Conservation (phyloP, 202 grass and related monocot genomes). For the Musa balbisiana region DNA sequence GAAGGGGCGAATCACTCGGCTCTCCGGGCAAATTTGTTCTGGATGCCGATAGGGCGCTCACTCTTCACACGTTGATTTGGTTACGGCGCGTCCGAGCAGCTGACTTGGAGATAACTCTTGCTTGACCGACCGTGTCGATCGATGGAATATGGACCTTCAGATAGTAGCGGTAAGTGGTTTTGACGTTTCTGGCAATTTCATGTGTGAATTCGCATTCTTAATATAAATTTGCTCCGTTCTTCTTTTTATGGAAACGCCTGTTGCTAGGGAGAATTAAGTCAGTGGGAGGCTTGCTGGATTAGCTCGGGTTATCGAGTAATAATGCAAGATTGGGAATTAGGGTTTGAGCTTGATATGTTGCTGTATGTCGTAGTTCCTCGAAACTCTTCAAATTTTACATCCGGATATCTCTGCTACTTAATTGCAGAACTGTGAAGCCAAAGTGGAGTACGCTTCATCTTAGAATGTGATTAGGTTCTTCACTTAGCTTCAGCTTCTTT, state of each 20-base stretch:
- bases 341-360: background rate
- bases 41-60: too few species aligned
- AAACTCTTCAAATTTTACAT: background rate
- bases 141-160: slow-evolving; percentile 1
- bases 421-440: background rate
- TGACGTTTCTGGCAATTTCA: background rate
- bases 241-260: background rate
- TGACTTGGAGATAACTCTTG: too few species aligned
- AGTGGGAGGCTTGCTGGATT: background rate
- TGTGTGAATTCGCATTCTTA: too few species aligned
- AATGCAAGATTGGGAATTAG: background rate
- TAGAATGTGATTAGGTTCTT: too few species aligned
- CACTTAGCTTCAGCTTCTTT: too few species aligned
- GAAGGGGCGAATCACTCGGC: too few species aligned
- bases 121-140: too few species aligned
- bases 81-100: too few species aligned
- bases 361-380: background rate
- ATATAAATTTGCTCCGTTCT: background rate
- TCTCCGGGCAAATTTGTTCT: too few species aligned
- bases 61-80: too few species aligned
- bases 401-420: background rate
- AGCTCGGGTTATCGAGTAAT: background rate
- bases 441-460: background rate
- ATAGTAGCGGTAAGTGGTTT: slow-evolving; percentile 8
- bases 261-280: background rate